These are phyloP conservation scores for Ambrosiella beaveri DNA, from an alignment of 2,329 filamentous ascomycete genomes.

Conservation along the genomic window DNA sequence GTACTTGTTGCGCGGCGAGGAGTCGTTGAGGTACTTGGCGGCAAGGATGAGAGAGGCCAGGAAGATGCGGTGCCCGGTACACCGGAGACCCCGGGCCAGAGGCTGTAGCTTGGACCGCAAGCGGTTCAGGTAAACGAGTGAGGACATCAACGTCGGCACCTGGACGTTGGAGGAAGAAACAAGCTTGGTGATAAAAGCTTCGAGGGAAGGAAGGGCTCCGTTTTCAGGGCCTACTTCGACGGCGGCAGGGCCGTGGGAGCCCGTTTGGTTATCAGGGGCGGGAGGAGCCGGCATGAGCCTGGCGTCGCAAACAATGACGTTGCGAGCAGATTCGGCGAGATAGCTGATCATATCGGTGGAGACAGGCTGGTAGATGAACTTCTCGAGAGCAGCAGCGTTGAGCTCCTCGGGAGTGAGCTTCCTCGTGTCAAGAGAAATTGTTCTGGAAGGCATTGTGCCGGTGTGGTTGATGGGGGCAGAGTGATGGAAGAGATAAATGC, in stretches of 20 bases:
- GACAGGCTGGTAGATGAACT: slow-evolving; percentile 65
- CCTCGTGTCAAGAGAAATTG: background rate
- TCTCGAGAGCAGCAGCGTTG: slow-evolving; percentile 60
- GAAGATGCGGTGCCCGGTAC: slow-evolving; percentile 96
- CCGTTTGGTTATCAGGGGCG: slow-evolving; percentile 25
- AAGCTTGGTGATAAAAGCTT: slow-evolving; percentile 81
- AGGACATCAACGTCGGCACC: slow-evolving; percentile 92
- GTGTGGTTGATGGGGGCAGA: background rate
- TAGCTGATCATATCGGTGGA: slow-evolving; percentile 60
- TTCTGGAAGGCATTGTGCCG: background rate
- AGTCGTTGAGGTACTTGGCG: slow-evolving; percentile 97
- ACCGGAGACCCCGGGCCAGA: slow-evolving; percentile 88
- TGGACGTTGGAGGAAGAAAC: slow-evolving; percentile 90
- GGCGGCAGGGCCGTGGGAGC: slow-evolving; percentile 28
- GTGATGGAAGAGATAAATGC: background rate
- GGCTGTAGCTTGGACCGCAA: slow-evolving; percentile 74
- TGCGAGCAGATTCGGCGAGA: slow-evolving; percentile 54
- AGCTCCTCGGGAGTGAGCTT: slow-evolving; percentile 28
- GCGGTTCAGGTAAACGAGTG: slow-evolving; percentile 78
- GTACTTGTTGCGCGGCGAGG: slow-evolving; percentile 99
- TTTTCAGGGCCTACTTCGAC: slow-evolving; percentile 30
- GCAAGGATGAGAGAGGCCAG: slow-evolving; percentile 70
- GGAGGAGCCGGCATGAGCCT: slow-evolving; percentile 31
- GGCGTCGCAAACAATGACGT: slow-evolving; percentile 66
- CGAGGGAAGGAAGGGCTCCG: slow-evolving; percentile 54